phyloP scores from a whole-genome alignment of 371 early-diverging fungal species.

The Rhizopus microsporus region DNA sequence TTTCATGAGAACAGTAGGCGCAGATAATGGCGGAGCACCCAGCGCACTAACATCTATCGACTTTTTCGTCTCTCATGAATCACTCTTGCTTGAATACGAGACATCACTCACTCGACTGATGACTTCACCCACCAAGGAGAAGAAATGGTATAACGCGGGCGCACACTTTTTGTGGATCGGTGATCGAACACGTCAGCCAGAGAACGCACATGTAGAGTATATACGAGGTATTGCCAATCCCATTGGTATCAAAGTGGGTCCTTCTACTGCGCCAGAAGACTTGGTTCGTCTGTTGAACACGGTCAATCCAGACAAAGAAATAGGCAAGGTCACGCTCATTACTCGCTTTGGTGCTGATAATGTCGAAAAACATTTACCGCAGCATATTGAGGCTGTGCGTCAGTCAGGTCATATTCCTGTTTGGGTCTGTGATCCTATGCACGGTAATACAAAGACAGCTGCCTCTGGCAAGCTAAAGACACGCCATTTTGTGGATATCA shows the following conservation, averaged over 20 bases:
- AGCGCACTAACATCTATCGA: slow-evolving; percentile 72
- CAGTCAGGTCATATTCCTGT: slow-evolving; percentile 85
- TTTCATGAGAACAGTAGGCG: slow-evolving; percentile 92
- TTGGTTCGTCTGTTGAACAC: slow-evolving; percentile 80
- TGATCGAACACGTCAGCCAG: slow-evolving; percentile 94
- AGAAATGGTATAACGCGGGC: slow-evolving; percentile 66
- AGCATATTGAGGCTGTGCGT: slow-evolving; percentile 88
- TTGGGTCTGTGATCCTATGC: slow-evolving; percentile 98
- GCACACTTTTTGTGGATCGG: slow-evolving; percentile 98
- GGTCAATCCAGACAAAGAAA: slow-evolving; percentile 83
- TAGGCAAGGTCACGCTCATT: slow-evolving; percentile 93
- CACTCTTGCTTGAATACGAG: slow-evolving; percentile 91
- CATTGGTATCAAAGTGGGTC: slow-evolving; percentile 95
- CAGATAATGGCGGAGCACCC: slow-evolving; percentile 44
- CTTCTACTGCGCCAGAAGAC: slow-evolving; percentile 85
- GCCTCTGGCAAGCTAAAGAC: slow-evolving; percentile 83
- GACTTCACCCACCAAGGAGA: slow-evolving; percentile 38
- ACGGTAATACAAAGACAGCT: slow-evolving; percentile 92
- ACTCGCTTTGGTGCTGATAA: slow-evolving; percentile 91
- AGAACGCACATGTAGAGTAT: slow-evolving; percentile 96
- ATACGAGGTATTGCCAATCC: slow-evolving; percentile 95
- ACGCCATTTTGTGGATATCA: slow-evolving; percentile 84
- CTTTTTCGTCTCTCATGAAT: slow-evolving; percentile 94
- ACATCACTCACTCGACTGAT: slow-evolving; percentile 76
- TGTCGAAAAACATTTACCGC: slow-evolving; percentile 80